phyloP scores from a whole-genome alignment of 2,329 filamentous ascomycete species.

The Zarea fungicola region DNA sequence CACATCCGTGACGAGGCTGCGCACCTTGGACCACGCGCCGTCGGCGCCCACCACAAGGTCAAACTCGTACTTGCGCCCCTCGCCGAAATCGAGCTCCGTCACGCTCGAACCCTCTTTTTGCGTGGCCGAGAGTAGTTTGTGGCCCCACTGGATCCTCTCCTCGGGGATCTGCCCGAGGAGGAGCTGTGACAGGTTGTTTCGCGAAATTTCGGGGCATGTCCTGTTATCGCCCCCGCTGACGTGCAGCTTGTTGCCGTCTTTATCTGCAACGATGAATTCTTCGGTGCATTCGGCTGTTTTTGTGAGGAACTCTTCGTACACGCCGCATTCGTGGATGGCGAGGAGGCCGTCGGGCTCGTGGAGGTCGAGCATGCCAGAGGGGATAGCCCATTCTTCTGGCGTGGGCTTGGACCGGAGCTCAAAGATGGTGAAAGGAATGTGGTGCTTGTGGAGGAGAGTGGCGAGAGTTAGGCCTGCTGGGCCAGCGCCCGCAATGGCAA shows the following conservation, averaged over 20 bases:
- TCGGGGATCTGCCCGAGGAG: constrained; percentile 26
- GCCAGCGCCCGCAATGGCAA: constrained; percentile 43
- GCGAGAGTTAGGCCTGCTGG: constrained; percentile 44
- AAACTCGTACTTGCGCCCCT: constrained; percentile 20
- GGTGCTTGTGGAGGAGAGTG: constrained; percentile 36
- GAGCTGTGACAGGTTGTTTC: constrained; percentile 30
- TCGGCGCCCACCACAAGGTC: constrained; percentile 37
- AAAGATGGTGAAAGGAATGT: constrained; percentile 30
- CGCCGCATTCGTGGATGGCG: constrained; percentile 39
- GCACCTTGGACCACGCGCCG: constrained; percentile 36
- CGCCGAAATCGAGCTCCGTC: constrained; percentile 21
- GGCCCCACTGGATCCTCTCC: constrained; percentile 25
- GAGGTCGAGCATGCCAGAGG: constrained; percentile 44
- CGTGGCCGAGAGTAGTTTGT: constrained; percentile 27
- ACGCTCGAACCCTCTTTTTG: neutral
- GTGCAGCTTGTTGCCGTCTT: constrained; percentile 21
- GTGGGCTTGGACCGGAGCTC: constrained; percentile 28
- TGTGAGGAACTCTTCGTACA: constrained; percentile 62
- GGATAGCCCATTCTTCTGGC: constrained; percentile 19
- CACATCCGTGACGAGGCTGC: constrained; percentile 29
- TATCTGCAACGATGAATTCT: constrained; percentile 28
- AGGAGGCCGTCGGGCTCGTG: constrained; percentile 40
- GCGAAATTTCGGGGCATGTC: constrained; percentile 34
- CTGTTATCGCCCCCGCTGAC: constrained; percentile 17
- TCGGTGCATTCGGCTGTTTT: constrained; percentile 49